Conservation (phyloP, 1,284 basidiomycete genomes). For the Stygiomarasmius scandens region DNA sequence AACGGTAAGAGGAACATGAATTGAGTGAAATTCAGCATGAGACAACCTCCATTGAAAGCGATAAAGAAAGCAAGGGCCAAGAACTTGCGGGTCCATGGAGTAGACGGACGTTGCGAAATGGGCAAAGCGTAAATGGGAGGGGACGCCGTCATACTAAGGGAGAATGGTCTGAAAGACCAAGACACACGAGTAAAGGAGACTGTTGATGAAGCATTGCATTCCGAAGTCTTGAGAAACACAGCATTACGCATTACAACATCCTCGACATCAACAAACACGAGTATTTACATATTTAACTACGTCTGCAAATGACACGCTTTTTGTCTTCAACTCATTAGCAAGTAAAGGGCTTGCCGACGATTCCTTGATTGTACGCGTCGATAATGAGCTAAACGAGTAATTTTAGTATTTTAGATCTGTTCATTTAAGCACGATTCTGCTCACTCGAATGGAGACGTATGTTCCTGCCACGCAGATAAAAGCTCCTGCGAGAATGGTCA, state of each 20-base stretch:
- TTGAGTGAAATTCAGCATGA: conserved; percentile 75
- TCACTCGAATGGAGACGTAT: conserved; percentile 54
- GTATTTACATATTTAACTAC: not conserved
- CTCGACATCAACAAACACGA: no score
- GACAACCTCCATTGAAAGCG: conserved; percentile 67
- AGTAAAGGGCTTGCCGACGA: conserved; percentile 54
- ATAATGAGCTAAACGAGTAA: conserved; percentile 44
- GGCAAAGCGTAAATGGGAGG: conserved; percentile 50
- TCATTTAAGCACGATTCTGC: conserved; percentile 12
- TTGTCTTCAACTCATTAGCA: conserved; percentile 32
- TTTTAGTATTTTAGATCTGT: not conserved
- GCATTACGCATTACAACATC: no score
- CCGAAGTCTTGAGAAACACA: not conserved
- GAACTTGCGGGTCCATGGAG: conserved; percentile 55
- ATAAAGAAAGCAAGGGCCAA: conserved; percentile 57
- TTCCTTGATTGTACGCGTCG: conserved; percentile 45
- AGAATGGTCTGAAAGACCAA: not conserved
- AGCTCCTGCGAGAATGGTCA: conserved; percentile 49
- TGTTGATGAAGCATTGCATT: not conserved
- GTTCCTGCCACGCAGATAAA: conserved; percentile 59
- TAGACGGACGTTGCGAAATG: conserved; percentile 59
- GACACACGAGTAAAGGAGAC: not conserved
- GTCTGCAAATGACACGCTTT: no score
- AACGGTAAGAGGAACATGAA: conserved; percentile 70
- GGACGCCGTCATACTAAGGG: conserved; percentile 10